Percentiles rank a stretch among this genome's conserved stretches.
Evolutionary conservation across 768 basidiomycete species (phyloP).

Genomic region (Leucocoprinus sp.): DNA sequence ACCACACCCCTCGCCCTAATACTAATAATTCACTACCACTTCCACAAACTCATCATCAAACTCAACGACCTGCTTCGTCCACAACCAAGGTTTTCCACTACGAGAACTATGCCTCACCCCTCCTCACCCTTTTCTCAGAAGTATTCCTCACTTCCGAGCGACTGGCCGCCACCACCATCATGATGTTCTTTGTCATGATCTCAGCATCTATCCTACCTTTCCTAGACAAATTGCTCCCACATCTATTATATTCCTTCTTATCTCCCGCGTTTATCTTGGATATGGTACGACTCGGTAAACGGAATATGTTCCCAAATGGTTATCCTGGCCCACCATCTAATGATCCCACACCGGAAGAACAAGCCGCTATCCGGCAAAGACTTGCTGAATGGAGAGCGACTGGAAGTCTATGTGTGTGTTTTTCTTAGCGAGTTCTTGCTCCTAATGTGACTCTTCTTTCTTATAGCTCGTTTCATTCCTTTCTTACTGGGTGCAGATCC

Average conservation of each 20-base stretch:
- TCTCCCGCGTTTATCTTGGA: constrained; percentile 44
- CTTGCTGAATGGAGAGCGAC: constrained; percentile 31
- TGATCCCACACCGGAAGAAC: constrained; percentile 75
- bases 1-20: constrained; percentile 21
- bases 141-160: constrained; percentile 41
- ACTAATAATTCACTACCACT: constrained; percentile 11
- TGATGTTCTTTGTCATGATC: constrained; percentile 39
- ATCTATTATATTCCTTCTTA: constrained; percentile 50
- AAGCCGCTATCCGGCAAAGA: constrained; percentile 43
- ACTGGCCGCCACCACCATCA: constrained; percentile 36
- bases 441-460: background rate
- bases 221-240: constrained; percentile 65
- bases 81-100: constrained; percentile 15
- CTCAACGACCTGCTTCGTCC: background rate
- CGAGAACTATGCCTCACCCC: constrained; percentile 30
- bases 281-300: constrained; percentile 48
- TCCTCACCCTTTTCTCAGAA: constrained; percentile 37
- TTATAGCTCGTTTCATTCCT: constrained; percentile 34
- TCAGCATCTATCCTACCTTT: constrained; percentile 42
- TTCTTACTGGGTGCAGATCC: constrained; percentile 50
- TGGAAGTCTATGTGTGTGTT: constrained; percentile 27
- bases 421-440: background rate
- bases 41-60: background rate
- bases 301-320: constrained; percentile 81
- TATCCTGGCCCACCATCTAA: constrained; percentile 69